Evolutionary conservation across 345 rosid species (phyloP), one percentile per base, ranked within the genome.

Genomic region (Bruguiera sexangula): DNA sequence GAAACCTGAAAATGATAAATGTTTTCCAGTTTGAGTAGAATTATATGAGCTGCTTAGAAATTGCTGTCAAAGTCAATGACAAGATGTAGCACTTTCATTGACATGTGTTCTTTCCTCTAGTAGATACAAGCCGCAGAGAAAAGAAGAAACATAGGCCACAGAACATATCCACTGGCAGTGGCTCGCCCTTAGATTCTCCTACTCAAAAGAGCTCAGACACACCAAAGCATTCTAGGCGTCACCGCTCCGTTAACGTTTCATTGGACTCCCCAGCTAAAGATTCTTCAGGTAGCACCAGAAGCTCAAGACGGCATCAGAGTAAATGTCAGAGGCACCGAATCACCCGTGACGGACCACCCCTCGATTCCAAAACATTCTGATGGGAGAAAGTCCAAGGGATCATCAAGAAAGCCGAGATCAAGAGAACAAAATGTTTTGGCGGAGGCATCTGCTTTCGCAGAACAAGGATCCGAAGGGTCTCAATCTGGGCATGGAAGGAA

Each of bases 141-240:
- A 83, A 74, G 77, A 76, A 72, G 37, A 82, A 78, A 75, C 73
- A 71, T 16, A 84, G 64, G 54, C 68, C 79, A n/a, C 70, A 79
- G 73, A 68, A 79, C 30, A 9, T 77, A 20, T 53, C 78, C 6
- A 65, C 62, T 1, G 74, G 63, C 0, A 36, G 18, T 19, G 67
- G 53, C 21, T 77, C 85, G 30, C 72, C 83, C 0, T 0, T 71
- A 1, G 46, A 63, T 56, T 63, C 76, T 3, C 83, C 88, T 0
- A 73, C 70, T 52, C 60, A 27, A 52, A 62, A 53, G 36, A 60
- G 63, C 56, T 22, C 72, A 0, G 88, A 82, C 16, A 68, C 55
- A 18, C 57, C 82, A 7, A 85, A 76, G 82, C 75, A 66, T 18
- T 63, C 81, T 1, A 81, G 79, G 80, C 83, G 80, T 22, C 69